These are phyloP conservation scores for Termitomyces sp. DNA, from an alignment of 768 basidiomycete genomes.

Conservation along the genomic window DNA sequence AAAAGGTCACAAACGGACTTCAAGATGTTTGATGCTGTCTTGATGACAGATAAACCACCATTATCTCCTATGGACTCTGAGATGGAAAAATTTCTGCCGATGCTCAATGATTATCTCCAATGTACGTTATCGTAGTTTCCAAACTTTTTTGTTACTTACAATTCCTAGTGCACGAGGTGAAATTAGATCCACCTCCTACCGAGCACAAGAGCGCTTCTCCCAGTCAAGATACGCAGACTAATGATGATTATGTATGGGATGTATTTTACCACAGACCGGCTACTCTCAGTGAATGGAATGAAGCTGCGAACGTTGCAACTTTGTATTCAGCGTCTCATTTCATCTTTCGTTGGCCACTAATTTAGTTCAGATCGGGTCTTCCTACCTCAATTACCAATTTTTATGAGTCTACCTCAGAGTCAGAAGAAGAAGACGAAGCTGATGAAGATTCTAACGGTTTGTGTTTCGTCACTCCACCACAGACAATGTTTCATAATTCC, in stretches of 20 bases:
- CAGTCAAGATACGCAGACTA: background rate
- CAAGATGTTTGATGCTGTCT: constrained; percentile 72
- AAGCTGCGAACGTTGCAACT: constrained; percentile 52
- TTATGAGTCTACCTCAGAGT: constrained; percentile 58
- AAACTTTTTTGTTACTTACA: background rate
- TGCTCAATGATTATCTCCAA: constrained; percentile 71
- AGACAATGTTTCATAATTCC: background rate
- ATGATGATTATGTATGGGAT: constrained; percentile 76
- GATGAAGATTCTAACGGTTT: constrained; percentile 84
- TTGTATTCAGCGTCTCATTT: constrained; percentile 37
- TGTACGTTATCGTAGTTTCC: constrained; percentile 29
- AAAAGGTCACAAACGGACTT: constrained; percentile 34
- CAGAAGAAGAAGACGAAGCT: constrained; percentile 65
- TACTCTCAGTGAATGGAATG: constrained; percentile 54
- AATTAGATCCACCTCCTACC: constrained; percentile 8
- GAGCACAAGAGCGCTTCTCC: constrained; percentile 3
- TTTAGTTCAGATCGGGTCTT: constrained; percentile 48
- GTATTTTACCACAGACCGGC: constrained; percentile 72
- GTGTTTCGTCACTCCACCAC: constrained; percentile 8
- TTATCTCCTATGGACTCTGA: constrained; percentile 41
- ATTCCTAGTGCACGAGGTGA: constrained; percentile 25
- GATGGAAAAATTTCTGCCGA: constrained; percentile 71
- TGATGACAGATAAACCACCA: constrained; percentile 24
- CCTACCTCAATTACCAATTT: constrained; percentile 50
- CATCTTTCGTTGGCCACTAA: constrained; percentile 3